phyloP scores from a whole-genome alignment of 2,329 filamentous ascomycete species.

The Pseudocercospora fuligena region DNA sequence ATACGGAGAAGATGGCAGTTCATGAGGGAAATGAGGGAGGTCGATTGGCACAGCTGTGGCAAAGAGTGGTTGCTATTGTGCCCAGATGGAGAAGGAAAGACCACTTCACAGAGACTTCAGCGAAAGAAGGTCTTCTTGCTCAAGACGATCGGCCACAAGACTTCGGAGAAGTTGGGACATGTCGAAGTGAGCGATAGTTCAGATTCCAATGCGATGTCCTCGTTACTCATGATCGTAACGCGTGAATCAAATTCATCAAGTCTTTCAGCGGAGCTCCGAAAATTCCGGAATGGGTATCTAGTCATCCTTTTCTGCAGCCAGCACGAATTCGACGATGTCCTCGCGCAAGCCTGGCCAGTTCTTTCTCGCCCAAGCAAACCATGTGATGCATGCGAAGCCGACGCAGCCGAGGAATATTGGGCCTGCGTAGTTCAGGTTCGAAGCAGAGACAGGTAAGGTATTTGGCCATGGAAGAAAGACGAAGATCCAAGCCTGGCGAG shows the following conservation, averaged over 20 bases:
- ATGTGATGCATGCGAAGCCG: not conserved
- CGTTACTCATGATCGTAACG: not conserved
- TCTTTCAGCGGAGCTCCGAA: not conserved
- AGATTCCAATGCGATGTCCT: not conserved
- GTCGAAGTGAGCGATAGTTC: not conserved
- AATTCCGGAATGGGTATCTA: not conserved
- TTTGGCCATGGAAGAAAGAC: constrained; percentile 58
- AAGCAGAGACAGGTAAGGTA: constrained; percentile 39
- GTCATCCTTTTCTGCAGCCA: constrained; percentile 2
- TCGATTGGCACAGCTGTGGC: not conserved
- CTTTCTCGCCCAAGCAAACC: constrained; percentile 10
- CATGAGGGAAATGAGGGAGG: not conserved
- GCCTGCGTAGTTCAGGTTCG: constrained; percentile 51
- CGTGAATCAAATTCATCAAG: too few relatives aligned
- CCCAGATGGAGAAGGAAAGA: constrained; percentile 6
- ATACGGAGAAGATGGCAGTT: not conserved
- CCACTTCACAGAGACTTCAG: constrained; percentile 5
- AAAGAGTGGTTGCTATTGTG: not conserved
- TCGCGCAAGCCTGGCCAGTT: constrained; percentile 1
- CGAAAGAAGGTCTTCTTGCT: constrained; percentile 15
- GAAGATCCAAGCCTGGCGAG: constrained; percentile 43
- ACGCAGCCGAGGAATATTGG: constrained; percentile 6
- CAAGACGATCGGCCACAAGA: not conserved
- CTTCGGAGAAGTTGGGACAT: not conserved
- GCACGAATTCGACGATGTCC: constrained; percentile 10